phyloP scores from a whole-genome alignment of 2,329 filamentous ascomycete genomes.

The Pyricularia grisea region DNA sequence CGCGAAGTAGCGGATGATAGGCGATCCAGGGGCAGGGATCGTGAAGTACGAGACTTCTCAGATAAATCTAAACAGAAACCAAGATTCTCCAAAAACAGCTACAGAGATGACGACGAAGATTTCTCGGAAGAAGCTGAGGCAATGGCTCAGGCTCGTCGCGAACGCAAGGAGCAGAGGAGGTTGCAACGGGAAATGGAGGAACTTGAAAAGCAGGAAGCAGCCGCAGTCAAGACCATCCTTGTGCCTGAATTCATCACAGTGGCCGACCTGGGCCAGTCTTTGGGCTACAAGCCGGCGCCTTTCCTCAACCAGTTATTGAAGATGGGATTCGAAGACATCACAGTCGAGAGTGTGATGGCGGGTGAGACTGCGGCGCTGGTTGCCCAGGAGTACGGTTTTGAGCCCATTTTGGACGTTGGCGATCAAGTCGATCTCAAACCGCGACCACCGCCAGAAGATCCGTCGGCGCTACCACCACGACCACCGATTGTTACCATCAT shows the following conservation, averaged over 20 bases:
- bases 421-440: conserved; percentile 62
- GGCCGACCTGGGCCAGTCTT: conserved; percentile 65
- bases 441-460: conserved; percentile 59
- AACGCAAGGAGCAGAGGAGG: conserved; percentile 31
- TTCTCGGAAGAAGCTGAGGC: conserved; percentile 27
- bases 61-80: conserved; percentile 5
- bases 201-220: conserved; percentile 26
- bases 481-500: conserved; percentile 98
- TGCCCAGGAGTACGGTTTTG: conserved; percentile 85
- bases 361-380: conserved; percentile 85
- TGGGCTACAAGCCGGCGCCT: conserved; percentile 59
- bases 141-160: conserved; percentile 27
- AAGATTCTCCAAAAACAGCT: background rate
- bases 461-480: conserved; percentile 56
- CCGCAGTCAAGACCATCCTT: conserved; percentile 49
- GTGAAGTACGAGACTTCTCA: background rate
- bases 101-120: conserved; percentile 24
- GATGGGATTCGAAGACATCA: conserved; percentile 82
- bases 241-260: conserved; percentile 90
- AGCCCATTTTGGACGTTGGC: conserved; percentile 64
- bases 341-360: conserved; percentile 76
- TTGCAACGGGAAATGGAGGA: conserved; percentile 25
- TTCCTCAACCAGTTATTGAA: conserved; percentile 72
- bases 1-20: background rate
- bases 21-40: background rate